Evolutionary conservation across 306 rosid species (phyloP), one percentile per base, ranked within the genome.

Genomic region (Cicer judaicum): DNA sequence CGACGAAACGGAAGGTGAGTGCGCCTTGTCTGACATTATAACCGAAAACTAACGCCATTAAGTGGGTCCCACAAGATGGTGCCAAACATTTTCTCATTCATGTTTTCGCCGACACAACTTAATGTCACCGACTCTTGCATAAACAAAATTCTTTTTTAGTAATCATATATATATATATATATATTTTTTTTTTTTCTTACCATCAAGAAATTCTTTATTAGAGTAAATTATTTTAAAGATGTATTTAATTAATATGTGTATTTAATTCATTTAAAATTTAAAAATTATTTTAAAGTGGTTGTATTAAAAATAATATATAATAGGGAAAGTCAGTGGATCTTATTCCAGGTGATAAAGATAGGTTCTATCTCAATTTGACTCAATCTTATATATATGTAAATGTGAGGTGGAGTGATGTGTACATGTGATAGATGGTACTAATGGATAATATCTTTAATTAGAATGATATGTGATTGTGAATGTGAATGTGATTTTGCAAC

Each of bases 401-500:
- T 46, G 70, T 42, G 70, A 19, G 53, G 53, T 65, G 52, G 68
- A 62, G 68, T 62, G 68, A 62, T 38, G 68, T 21, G 68, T 62
- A 60, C 18, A 29, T 15, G 68, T 4, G 12, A 63, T 3, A n/a
- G 24, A 6, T 15, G 34, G 34, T 24, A 24, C 34, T 60, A 34
- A 29, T 59, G 18, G 65, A 63, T 40, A 55, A 55, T 10, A 34
- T 19, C 59, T 53, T 53, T 1, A 15, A 47, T 10, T 10, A 21
- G 40, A 24, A 62, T 34, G 50, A n/a, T 9, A 43, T 10, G 16
- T 65, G 21, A 36, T 29, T 29, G 43, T 12, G 65, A 56, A 34
- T 38, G 24, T 61, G 70, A 65, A 34, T 38, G 67, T 61, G 70
- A 65, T 65, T 65, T 66, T 41, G 18, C 41, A 44, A 44, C 55